Percentiles rank a stretch among this genome's conserved stretches.
phyloP scores from a whole-genome alignment of 192 early-diverging fungal species.

The Rhizophagus sp. region DNA sequence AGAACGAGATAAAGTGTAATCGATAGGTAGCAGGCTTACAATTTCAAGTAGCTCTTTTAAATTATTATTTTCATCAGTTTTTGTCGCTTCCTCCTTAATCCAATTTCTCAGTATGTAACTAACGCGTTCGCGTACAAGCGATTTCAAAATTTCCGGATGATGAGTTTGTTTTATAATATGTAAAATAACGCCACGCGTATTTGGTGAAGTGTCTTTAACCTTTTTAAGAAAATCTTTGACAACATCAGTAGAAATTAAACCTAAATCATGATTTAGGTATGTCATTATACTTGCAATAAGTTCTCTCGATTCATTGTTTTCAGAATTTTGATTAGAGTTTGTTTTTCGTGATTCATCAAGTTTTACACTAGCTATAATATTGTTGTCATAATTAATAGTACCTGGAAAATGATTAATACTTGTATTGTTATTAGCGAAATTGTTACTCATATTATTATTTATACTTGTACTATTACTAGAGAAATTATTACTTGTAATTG shows the following conservation, averaged over 20 bases:
- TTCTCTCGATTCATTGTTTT: not conserved
- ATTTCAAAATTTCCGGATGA: not conserved
- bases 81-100: constrained; percentile 11
- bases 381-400: not conserved
- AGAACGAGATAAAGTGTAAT: not conserved
- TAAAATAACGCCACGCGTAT: not conserved
- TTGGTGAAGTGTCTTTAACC: constrained; percentile 11
- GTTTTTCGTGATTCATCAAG: not conserved
- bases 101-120: constrained; percentile 17
- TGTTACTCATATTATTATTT: not conserved
- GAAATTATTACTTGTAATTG: not conserved
- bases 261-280: constrained; percentile 7
- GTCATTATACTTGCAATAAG: constrained; percentile 15
- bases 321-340: not conserved
- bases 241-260: not conserved
- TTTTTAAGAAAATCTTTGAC: constrained; percentile 17
- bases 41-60: not conserved
- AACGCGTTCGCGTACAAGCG: constrained; percentile 4
- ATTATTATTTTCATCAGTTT: not conserved
- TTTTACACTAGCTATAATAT: not conserved
- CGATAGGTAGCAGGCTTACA: constrained; percentile 5
- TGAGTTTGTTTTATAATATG: constrained; percentile 11
- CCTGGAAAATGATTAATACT: not conserved
- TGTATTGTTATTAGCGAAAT: not conserved
- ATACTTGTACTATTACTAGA: not conserved